These are phyloP conservation scores for Solanum pinnatisectum DNA, from an alignment of 257 asterid genomes.

Conservation along the genomic window DNA sequence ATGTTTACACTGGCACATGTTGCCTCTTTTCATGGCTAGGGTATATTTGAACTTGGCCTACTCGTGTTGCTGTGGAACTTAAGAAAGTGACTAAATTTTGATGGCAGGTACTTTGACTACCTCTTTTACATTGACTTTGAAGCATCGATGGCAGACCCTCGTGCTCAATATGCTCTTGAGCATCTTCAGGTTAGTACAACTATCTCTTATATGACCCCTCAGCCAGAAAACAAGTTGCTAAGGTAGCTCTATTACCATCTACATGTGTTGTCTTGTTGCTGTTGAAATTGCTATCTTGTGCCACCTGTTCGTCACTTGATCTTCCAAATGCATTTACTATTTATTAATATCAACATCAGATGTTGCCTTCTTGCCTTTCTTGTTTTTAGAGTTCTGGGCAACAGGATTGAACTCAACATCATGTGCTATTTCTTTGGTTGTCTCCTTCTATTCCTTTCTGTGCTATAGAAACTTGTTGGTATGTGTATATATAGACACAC, in stretches of 20 bases:
- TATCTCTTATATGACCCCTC: not conserved
- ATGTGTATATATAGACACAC: not conserved
- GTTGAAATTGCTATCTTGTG: not conserved
- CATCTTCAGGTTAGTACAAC: constrained; percentile 51
- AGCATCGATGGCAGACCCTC: constrained; percentile 93
- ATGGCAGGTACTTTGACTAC: constrained; percentile 87
- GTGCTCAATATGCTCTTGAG: constrained; percentile 67
- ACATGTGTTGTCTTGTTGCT: not conserved
- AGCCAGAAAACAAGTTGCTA: not conserved
- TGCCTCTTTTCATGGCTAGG: not conserved
- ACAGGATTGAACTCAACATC: not conserved
- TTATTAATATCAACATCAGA: not conserved
- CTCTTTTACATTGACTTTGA: constrained; percentile 88
- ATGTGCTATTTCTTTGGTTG: not conserved
- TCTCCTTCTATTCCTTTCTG: not conserved
- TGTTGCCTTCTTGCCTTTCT: not conserved
- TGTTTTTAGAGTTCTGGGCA: not conserved
- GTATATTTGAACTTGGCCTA: not conserved
- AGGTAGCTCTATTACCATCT: not conserved
- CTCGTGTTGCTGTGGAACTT: not conserved
- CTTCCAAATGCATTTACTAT: not conserved
- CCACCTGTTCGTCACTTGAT: not conserved
- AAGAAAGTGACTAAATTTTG: constrained; percentile 7
- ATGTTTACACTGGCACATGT: not conserved
- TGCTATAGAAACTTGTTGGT: not conserved